phyloP scores from a whole-genome alignment of 1,284 basidiomycete genomes.

The Moniliella sp. region DNA sequence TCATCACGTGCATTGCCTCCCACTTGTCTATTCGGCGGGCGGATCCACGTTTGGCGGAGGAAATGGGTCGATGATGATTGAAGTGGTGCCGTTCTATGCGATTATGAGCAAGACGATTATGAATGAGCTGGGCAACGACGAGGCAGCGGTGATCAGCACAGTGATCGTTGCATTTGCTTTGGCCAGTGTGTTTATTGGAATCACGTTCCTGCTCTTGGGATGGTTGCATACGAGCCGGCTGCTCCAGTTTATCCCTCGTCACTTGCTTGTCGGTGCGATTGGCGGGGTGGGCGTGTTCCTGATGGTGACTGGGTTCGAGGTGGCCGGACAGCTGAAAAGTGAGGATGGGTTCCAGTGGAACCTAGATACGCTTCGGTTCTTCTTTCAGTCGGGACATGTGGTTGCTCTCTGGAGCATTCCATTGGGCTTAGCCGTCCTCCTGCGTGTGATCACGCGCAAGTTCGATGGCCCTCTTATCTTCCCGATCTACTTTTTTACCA shows the following conservation, averaged over 20 bases:
- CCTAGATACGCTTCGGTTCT: slow-evolving; percentile 43
- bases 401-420: slow-evolving; percentile 56
- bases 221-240: slow-evolving; percentile 58
- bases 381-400: slow-evolving; percentile 38
- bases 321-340: slow-evolving; percentile 52
- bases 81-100: slow-evolving; percentile 60
- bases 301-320: slow-evolving; percentile 42
- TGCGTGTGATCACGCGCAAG: slow-evolving; percentile 58
- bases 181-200: slow-evolving; percentile 68
- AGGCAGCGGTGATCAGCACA: slow-evolving; percentile 59
- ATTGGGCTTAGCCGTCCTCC: slow-evolving; percentile 51
- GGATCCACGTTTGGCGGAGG: slow-evolving; percentile 56
- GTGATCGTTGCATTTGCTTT: slow-evolving; percentile 73
- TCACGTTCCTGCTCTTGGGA: slow-evolving; percentile 38
- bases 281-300: slow-evolving; percentile 87
- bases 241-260: slow-evolving; percentile 86
- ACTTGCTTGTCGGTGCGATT: slow-evolving; percentile 63
- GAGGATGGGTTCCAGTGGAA: slow-evolving; percentile 59
- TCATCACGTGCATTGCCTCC: slow-evolving; percentile 44
- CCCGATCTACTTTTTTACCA: slow-evolving; percentile 62
- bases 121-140: slow-evolving; percentile 49
- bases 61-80: slow-evolving; percentile 43
- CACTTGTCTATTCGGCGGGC: slow-evolving; percentile 59
- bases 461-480: slow-evolving; percentile 76
- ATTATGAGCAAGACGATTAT: slow-evolving; percentile 63